phyloP scores from a whole-genome alignment of 2,329 filamentous ascomycete genomes.

The Hypoxylon sp. region DNA sequence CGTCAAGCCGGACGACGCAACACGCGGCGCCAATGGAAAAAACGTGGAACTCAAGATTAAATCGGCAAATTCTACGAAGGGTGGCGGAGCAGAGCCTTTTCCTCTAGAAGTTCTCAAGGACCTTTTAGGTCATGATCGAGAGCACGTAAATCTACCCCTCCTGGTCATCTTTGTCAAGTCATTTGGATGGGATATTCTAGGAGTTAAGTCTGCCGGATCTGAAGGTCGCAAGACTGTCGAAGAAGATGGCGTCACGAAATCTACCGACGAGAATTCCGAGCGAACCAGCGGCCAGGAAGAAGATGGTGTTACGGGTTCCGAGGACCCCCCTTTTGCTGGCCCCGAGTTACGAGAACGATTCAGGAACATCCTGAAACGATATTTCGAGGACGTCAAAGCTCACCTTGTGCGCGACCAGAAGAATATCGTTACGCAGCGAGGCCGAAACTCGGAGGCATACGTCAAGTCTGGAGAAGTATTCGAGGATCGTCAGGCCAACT shows the following conservation, averaged over 20 bases:
- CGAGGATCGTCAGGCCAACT: conserved; percentile 94
- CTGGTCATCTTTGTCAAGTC: conserved; percentile 96
- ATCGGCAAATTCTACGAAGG: conserved; percentile 62
- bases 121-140: conserved; percentile 89
- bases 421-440: conserved; percentile 82
- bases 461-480: conserved; percentile 99
- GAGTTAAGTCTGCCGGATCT: conserved; percentile 73
- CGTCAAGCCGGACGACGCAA: conserved; percentile 69
- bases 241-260: conserved; percentile 75
- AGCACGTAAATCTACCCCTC: conserved; percentile 88
- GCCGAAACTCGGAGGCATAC: conserved; percentile 96
- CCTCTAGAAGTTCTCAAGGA: conserved; percentile 98
- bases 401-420: conserved; percentile 94
- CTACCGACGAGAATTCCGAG: conserved; percentile 54
- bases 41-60: conserved; percentile 66
- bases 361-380: conserved; percentile 82
- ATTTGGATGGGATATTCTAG: conserved; percentile 94
- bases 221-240: conserved; percentile 87
- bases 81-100: conserved; percentile 84
- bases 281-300: conserved; percentile 61
- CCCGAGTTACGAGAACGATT: conserved; percentile 86
- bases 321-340: conserved; percentile 78
- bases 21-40: conserved; percentile 70
- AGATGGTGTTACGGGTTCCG: conserved; percentile 51
- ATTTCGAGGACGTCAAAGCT: conserved; percentile 90